Evolutionary conservation across 2,329 filamentous ascomycete species (phyloP).

Genomic region (Apiospora phragmitis): DNA sequence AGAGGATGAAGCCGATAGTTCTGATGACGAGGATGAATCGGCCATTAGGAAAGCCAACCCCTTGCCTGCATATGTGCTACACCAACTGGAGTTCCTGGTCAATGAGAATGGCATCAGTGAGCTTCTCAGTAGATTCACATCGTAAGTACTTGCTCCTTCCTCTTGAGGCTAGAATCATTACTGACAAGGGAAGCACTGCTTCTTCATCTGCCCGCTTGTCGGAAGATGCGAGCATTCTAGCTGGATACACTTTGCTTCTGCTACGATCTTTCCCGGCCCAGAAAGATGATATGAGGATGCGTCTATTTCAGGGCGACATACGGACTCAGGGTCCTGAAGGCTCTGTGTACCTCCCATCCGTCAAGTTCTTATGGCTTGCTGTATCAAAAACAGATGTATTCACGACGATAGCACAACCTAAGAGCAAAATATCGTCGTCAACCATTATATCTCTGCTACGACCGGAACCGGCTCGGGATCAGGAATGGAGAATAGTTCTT

Average conservation of each 20-base stretch:
- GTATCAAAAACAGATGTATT: conserved; percentile 47
- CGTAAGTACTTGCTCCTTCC: conserved; percentile 28
- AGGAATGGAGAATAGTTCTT: conserved; percentile 86
- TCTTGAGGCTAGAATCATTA: neutral
- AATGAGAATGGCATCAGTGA: conserved; percentile 73
- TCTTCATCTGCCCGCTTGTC: conserved; percentile 37
- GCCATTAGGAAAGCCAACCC: conserved; percentile 29
- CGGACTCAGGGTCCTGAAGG: conserved; percentile 35
- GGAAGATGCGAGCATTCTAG: conserved; percentile 70
- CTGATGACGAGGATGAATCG: conserved; percentile 44
- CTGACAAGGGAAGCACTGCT: conserved; percentile 31
- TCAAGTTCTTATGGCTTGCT: conserved; percentile 82
- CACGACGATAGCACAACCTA: conserved; percentile 32
- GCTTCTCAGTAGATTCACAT: conserved; percentile 48
- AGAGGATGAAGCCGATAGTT: conserved; percentile 31
- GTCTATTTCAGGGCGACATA: conserved; percentile 78
- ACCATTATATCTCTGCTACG: conserved; percentile 28
- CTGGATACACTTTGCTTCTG: conserved; percentile 83
- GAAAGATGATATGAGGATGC: conserved; percentile 91
- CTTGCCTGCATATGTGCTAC: conserved; percentile 59
- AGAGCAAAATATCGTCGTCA: conserved; percentile 26
- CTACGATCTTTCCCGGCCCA: conserved; percentile 80
- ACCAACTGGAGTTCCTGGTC: conserved; percentile 69
- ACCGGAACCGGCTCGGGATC: conserved; percentile 41
- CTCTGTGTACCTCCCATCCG: conserved; percentile 57